These are phyloP conservation scores for Ilyonectria destructans DNA, from an alignment of 2,329 filamentous ascomycete genomes.

Conservation along the genomic window DNA sequence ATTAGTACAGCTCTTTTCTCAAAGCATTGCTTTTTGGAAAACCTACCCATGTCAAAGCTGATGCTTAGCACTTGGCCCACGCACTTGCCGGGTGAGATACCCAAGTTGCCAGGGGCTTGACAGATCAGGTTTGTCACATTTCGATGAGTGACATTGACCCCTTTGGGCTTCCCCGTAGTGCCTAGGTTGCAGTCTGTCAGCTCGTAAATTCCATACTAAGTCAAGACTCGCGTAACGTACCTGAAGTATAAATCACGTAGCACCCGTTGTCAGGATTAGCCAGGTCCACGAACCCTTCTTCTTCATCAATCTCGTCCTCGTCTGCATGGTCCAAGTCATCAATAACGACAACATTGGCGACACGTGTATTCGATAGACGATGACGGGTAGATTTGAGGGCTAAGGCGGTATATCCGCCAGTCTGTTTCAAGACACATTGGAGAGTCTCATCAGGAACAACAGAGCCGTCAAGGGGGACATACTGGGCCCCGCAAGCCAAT, in stretches of 20 bases:
- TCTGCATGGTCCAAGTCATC: constrained; percentile 40
- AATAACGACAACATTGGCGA: constrained; percentile 48
- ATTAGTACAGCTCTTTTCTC: too few relatives aligned
- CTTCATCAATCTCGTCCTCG: too few relatives aligned
- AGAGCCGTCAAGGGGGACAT: constrained; percentile 73
- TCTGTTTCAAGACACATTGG: constrained; percentile 65
- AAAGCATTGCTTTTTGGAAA: background rate
- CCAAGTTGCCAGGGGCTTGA: constrained; percentile 65
- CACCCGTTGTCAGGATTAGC: constrained; percentile 54
- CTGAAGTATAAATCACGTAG: constrained; percentile 71
- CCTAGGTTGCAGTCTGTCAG: constrained; percentile 44
- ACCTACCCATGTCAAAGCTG: constrained; percentile 74
- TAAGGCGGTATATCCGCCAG: constrained; percentile 60
- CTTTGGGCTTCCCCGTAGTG: constrained; percentile 73
- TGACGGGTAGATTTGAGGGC: constrained; percentile 59
- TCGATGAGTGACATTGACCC: constrained; percentile 71
- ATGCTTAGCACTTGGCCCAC: constrained; percentile 72
- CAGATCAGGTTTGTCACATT: constrained; percentile 70
- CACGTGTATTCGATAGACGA: constrained; percentile 43
- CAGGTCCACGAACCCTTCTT: background rate
- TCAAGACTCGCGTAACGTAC: constrained; percentile 44
- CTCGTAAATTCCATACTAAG: background rate
- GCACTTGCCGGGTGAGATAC: constrained; percentile 64
- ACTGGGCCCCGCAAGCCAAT: constrained; percentile 71
- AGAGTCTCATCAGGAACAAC: constrained; percentile 66